Evolutionary conservation across 495 filamentous ascomycete species (phyloP), one percentile per base, ranked within the genome.

Genomic region (Bacidia gigantensis): DNA sequence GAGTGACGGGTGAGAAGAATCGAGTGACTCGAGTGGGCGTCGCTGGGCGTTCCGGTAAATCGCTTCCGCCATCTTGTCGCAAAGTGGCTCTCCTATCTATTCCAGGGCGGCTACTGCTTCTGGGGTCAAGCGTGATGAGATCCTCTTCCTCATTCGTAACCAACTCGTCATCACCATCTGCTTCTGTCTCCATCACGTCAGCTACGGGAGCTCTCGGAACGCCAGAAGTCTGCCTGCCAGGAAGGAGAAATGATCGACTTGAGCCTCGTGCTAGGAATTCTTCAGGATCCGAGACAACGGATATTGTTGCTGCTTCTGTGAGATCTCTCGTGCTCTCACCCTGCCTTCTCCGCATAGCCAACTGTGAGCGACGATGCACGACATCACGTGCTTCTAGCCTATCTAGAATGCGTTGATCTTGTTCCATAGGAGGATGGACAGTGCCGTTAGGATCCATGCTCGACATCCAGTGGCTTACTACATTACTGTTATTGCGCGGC

Each of bases 151-250:
- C 82, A 39, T 84, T 83, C 0, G 85, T 89, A n/a, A 87, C 75
- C n/a, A 87, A 72, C 64, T 94, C 88, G 57, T 94, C 87, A 57
- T 95, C 88, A 2, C 85, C 88, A 65, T 95, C 87, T 29, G 76
- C 87, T 57, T 87, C 87, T 2, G 81, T 86, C 56, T 85, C 72
- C 11, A 29, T 51, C 11, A 60, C 25, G 45, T 48, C 57, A 46
- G 46, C 56, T n/a, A n/a, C n/a, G n/a, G n/a, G n/a, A n/a, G n/a
- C n/a, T n/a, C n/a, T n/a, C n/a, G n/a, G n/a, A n/a, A n/a, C n/a
- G n/a, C n/a, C n/a, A n/a, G n/a, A n/a, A n/a, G n/a, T n/a, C n/a
- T n/a, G 41, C 17, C 41, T n/a, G 20, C 41, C 9, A 17, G 41
- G 9, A 17, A 22, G 21, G 23, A 3, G 17, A 14, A 49, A 48